phyloP scores from a whole-genome alignment of 441 rosid species.

The Erodium texanum region DNA sequence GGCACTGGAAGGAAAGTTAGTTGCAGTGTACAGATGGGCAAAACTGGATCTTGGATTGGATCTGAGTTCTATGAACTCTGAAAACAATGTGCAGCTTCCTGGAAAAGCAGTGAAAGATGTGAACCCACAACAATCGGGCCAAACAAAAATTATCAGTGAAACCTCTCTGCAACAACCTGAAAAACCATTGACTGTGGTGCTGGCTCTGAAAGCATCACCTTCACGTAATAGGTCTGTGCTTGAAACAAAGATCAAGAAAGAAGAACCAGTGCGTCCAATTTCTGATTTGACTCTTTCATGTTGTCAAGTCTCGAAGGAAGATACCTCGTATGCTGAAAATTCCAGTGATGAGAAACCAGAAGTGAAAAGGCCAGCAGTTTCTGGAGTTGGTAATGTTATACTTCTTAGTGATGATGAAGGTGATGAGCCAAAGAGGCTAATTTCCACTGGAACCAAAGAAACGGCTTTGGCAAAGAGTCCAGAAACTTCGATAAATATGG shows the following conservation, averaged over 20 bases:
- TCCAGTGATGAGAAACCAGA: slow-evolving; percentile 18
- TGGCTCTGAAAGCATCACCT: slow-evolving; percentile 31
- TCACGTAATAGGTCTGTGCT: slow-evolving; percentile 22
- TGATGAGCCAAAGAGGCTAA: slow-evolving; percentile 41
- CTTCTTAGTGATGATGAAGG: slow-evolving; percentile 85
- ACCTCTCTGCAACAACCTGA: slow-evolving; percentile 23
- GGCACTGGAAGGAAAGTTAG: slow-evolving; percentile 94
- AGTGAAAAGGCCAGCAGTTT: slow-evolving; percentile 30
- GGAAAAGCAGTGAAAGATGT: slow-evolving; percentile 22
- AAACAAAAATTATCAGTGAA: slow-evolving; percentile 21
- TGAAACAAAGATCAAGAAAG: slow-evolving; percentile 23
- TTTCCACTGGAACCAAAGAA: slow-evolving; percentile 30
- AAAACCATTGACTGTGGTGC: slow-evolving; percentile 25
- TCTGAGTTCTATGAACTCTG: slow-evolving; percentile 46
- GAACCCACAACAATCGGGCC: slow-evolving; percentile 31
- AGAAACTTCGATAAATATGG: slow-evolving; percentile 30
- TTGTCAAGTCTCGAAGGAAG: slow-evolving; percentile 36
- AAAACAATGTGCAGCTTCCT: slow-evolving; percentile 29
- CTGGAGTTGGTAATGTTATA: slow-evolving; percentile 40
- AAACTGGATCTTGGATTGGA: slow-evolving; percentile 90
- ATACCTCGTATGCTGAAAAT: slow-evolving; percentile 21
- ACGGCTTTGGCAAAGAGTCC: slow-evolving; percentile 23
- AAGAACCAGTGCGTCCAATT: slow-evolving; percentile 23
- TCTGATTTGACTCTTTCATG: slow-evolving; percentile 21
- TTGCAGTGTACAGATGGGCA: slow-evolving; percentile 97